These are phyloP conservation scores for Drosera spatulata DNA, from an alignment of 179 eudicot genomes.

Conservation along the genomic window DNA sequence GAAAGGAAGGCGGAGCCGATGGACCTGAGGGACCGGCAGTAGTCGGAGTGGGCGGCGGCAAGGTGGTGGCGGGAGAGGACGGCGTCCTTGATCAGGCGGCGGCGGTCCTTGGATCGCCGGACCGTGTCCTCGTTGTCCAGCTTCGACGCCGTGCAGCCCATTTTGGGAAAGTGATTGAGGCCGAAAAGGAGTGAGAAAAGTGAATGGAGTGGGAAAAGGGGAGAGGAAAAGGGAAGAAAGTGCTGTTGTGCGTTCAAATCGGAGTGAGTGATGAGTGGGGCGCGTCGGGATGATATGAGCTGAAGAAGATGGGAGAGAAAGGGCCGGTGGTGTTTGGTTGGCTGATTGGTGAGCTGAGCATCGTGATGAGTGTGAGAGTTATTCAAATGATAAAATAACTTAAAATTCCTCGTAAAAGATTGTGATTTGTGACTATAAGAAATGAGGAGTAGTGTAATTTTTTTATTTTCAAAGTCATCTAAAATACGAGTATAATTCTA, in stretches of 20 bases:
- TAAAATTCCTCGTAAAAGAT: no score
- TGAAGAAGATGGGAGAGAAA: no score
- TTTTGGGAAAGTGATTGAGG: background rate
- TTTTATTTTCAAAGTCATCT: no score
- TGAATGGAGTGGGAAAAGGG: background rate
- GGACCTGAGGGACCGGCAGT: conserved; percentile 62
- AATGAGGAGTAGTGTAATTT: no score
- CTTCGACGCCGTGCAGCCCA: conserved; percentile 89
- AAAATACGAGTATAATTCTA: no score
- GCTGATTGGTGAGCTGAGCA: no score
- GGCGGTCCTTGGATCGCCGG: conserved; percentile 86
- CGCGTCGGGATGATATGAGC: no score
- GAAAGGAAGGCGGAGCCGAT: conserved; percentile 66
- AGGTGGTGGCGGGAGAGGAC: conserved; percentile 90
- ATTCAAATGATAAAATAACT: no score
- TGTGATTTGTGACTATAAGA: no score
- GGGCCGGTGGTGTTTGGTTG: no score
- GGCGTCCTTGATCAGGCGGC: conserved; percentile 79
- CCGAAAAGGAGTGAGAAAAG: background rate
- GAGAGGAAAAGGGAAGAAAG: background rate
- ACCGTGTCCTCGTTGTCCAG: conserved; percentile 91
- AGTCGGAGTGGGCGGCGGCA: conserved; percentile 92
- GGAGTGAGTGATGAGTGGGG: no score
- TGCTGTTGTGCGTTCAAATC: background rate
- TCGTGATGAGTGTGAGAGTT: no score